Evolutionary conservation across 805 yeast genomes (phyloP), one percentile per base, ranked within the genome.

Genomic region (Starmera dryadoides): DNA sequence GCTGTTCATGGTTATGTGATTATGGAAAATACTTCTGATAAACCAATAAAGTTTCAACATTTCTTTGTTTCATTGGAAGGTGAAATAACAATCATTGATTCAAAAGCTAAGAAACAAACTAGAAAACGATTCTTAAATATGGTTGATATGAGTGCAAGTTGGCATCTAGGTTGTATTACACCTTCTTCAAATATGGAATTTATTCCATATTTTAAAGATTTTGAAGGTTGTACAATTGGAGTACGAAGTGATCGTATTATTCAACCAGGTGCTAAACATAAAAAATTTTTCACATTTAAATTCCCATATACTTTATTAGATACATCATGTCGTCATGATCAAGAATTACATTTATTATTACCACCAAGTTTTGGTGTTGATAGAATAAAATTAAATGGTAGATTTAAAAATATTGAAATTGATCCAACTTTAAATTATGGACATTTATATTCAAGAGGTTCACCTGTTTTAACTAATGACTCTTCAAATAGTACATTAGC

Each of bases 21-120:
- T 0, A 60, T 76, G 16, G 59, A 62, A 38, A 77, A 77, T 48
- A 58, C 48, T 6, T 56, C 73, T 2, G 37, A 52, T 1, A 45
- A 57, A 16, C 60, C 66, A 0, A 62, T 78, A n/a, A 69, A 71
- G 7, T 79, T 77, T 49, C 81, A 77, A 43, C 75, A 75, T 76
- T 68, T 77, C 44, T 65, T 75, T 38, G 71, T 77, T 8, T 62
- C 78, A 2, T 60, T 79, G 25, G 84, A 78, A 49, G 84, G 83
- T 1, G 58, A 54, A 15, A 51, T 62, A 19, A 61, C 65, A 6
- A 39, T 58, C 0, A 39, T 42, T 20, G 55, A 56, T 30, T 9
- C 18, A 15, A 16, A 17, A 6, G 33, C 34, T 6, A 42, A 35
- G 4, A 53, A 51, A 32, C 44, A 46, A 37, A 47, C 52, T 2